phyloP scores from a whole-genome alignment of 441 rosid species.

The Gossypium trilobum region DNA sequence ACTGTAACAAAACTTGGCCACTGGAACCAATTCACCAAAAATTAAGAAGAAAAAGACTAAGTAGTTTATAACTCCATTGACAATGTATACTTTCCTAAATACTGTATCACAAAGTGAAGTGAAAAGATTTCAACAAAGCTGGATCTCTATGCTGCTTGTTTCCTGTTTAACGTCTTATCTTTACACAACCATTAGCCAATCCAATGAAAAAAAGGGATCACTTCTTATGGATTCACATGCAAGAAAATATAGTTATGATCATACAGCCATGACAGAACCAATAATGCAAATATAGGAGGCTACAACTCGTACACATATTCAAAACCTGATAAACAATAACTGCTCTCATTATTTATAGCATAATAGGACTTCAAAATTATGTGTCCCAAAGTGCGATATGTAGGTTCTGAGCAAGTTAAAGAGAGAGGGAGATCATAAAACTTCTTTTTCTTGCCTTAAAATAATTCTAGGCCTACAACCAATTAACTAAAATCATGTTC shows the following conservation, averaged over 20 bases:
- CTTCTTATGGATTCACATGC: background rate
- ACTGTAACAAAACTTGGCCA: background rate
- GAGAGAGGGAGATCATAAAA: background rate
- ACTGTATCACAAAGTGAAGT: background rate
- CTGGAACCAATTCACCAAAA: background rate
- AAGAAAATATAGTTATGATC: background rate
- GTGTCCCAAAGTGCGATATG: background rate
- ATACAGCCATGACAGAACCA: background rate
- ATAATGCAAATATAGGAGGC: background rate
- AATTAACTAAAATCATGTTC: background rate
- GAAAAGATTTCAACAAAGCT: background rate
- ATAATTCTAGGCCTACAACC: background rate
- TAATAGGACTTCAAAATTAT: background rate
- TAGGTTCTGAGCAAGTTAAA: background rate
- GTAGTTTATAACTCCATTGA: background rate
- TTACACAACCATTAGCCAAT: background rate
- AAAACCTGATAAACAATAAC: background rate
- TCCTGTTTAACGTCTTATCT: background rate
- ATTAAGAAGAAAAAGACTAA: background rate
- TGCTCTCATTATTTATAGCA: background rate
- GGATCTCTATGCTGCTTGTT: background rate
- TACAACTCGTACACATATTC: background rate
- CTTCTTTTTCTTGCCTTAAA: background rate
- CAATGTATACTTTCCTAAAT: background rate
- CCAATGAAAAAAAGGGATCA: background rate